phyloP scores from a whole-genome alignment of 2,329 filamentous ascomycete species.

The Colletotrichum sp. region DNA sequence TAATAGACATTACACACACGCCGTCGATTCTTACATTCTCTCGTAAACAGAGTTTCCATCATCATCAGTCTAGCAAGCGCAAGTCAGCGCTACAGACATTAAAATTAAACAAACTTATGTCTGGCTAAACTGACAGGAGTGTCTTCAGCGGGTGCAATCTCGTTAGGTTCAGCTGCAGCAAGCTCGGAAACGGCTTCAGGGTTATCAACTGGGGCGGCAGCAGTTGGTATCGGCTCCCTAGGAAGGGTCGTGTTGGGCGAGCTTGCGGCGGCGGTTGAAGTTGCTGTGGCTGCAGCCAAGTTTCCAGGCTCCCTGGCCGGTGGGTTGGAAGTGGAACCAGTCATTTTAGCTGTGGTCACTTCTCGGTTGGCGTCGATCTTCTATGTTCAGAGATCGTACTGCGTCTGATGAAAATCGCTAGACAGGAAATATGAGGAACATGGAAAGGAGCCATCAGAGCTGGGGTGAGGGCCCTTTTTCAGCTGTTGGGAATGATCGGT shows the following conservation, averaged over 20 bases:
- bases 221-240: accelerated
- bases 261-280: background rate
- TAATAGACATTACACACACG: background rate
- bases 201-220: background rate
- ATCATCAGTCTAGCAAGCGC: background rate
- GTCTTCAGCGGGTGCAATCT: background rate
- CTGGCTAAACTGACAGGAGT: background rate
- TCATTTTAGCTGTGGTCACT: background rate
- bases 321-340: background rate
- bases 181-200: background rate
- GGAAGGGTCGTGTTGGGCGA: background rate
- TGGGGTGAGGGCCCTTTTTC: background rate
- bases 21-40: background rate
- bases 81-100: background rate
- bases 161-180: background rate
- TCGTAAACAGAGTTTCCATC: background rate
- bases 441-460: background rate
- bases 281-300: background rate
- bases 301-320: background rate
- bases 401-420: accelerated
- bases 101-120: accelerated
- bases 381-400: background rate
- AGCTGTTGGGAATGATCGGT: background rate
- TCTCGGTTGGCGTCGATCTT: background rate
- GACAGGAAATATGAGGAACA: background rate